phyloP scores from a whole-genome alignment of 768 basidiomycete species.

The Cystobasidium onofrii region DNA sequence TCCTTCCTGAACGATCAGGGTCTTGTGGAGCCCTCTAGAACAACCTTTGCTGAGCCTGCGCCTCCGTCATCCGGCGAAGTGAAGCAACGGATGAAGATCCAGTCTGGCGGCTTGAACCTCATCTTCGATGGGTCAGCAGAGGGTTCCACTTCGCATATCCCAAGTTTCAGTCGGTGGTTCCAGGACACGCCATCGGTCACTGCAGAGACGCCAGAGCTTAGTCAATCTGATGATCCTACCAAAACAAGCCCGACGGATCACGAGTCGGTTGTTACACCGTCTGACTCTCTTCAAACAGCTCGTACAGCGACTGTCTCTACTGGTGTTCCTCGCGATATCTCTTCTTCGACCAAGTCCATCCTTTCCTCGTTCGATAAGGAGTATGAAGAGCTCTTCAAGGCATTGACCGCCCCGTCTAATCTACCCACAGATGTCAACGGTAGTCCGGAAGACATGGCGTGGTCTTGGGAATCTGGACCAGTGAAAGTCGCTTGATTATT shows the following conservation, averaged over 20 bases:
- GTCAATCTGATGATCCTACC: slow-evolving; percentile 8
- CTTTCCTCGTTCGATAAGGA: slow-evolving; percentile 23
- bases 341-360: background rate
- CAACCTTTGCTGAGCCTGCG: background rate
- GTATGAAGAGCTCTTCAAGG: slow-evolving; percentile 18
- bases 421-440: background rate
- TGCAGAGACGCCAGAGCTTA: slow-evolving; percentile 23
- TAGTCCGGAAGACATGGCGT: background rate
- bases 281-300: background rate
- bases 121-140: background rate
- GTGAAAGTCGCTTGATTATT: background rate
- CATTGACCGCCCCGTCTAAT: background rate
- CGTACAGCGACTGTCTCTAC: background rate
- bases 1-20: slow-evolving; percentile 11
- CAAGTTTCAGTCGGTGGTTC: background rate
- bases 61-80: background rate
- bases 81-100: background rate
- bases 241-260: slow-evolving; percentile 22
- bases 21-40: background rate
- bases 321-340: background rate
- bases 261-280: slow-evolving; percentile 11
- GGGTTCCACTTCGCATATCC: background rate
- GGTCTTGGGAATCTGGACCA: slow-evolving; percentile 16
- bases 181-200: background rate
- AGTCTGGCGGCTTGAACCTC: background rate